Evolutionary conservation across 108 stramenopile genomes (phyloP), one percentile per base, ranked within the genome.

Genomic region (Nitzschia sp.): DNA sequence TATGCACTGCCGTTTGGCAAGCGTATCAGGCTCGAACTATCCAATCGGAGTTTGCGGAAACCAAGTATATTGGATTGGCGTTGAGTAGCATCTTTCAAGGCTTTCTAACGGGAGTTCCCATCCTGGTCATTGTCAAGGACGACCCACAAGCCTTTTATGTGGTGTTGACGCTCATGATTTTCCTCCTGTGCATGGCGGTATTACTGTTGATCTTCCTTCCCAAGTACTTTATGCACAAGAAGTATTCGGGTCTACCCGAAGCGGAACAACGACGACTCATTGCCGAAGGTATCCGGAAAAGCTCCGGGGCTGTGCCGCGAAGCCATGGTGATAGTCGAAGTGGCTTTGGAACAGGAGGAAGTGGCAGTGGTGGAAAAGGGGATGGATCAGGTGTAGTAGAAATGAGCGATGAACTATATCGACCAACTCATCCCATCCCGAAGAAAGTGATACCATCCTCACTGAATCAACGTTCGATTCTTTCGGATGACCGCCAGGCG

Each of bases 11-110:
- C 21, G 63, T 52, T 38, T 54, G 66, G 30, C 78, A 81, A 58
- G 81, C 81, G 21, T 82, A 59, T 35, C 26, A 73, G 33, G 80
- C 77, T 11, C 45, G 85, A 45, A 53, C 56, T 16, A 81, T 85
- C 30, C 27, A 66, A 19, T 50, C 76, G 13, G 85, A 78, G 41
- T 82, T 69, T 36, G 48, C 66, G 5, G 81, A 82, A 66, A 28
- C 66, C 16, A 62, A 31, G 2, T 82, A 76, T 47, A 57, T 82
- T 13, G 60, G 73, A 22, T 52, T 82, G 30, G 32, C 75, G 26
- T 47, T 79, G 36, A 35, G 58, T 2, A 54, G 58, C 15, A 34
- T 82, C 16, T 38, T 67, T 16, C 81, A 82, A 45, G 71, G 75
- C 15, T 52, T 62, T 32, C 9, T 76, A 30, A 76, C 74, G 46